Conservation (phyloP, 2,329 filamentous ascomycete genomes). For the Penicillium frequentans region DNA sequence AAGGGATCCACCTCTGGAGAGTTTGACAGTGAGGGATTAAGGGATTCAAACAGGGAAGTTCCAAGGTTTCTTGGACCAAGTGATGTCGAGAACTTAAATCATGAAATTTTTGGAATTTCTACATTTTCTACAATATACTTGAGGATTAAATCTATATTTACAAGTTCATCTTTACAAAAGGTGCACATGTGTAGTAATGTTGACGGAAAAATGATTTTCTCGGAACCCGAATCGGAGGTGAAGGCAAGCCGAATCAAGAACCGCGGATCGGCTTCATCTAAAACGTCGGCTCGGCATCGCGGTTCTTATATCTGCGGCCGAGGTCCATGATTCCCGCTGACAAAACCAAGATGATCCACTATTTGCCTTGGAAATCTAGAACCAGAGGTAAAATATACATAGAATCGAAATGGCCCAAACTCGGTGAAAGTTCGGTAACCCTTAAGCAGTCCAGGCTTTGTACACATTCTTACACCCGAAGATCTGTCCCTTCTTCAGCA, state of each 20-base stretch:
- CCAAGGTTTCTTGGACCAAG: background rate
- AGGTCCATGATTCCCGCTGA: background rate
- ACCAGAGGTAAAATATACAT: background rate
- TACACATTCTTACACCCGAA: slow-evolving; percentile 84
- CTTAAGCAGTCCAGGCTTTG: slow-evolving; percentile 69
- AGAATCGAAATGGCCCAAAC: background rate
- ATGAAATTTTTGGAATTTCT: too few species aligned
- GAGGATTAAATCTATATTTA: too few species aligned
- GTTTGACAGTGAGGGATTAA: background rate
- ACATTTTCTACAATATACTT: too few species aligned
- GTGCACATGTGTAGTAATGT: background rate
- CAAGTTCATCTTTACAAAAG: too few species aligned
- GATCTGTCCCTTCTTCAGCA: slow-evolving; percentile 79
- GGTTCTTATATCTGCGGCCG: background rate
- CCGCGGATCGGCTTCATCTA: background rate
- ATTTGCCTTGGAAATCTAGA: background rate
- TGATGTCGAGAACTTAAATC: too few species aligned
- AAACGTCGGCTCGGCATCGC: background rate
- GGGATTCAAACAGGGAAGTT: background rate
- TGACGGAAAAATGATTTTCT: background rate
- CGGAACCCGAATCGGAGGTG: background rate
- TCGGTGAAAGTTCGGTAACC: background rate
- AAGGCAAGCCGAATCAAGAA: background rate
- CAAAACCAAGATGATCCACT: background rate
- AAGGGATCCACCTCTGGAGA: background rate